Evolutionary conservation across 768 basidiomycete species (phyloP).

Genomic region (Mycena haematopus): DNA sequence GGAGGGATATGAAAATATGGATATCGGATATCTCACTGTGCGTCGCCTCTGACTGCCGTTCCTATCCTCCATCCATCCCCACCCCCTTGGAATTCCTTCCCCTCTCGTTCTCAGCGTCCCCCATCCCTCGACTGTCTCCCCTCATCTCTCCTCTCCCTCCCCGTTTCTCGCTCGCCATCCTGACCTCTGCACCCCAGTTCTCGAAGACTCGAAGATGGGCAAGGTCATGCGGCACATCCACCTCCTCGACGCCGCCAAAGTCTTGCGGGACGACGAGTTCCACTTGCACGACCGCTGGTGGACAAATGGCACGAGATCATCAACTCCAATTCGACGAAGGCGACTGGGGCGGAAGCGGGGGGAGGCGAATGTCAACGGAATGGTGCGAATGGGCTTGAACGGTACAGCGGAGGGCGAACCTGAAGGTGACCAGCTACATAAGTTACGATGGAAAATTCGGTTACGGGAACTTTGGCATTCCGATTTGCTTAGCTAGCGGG

Average conservation of each 20-base stretch:
- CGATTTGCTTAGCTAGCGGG: too few species aligned
- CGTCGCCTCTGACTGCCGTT: constrained; percentile 28
- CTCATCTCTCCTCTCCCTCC: neutral
- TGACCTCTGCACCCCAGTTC: constrained; percentile 48
- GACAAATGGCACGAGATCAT: constrained; percentile 70
- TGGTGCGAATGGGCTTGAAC: constrained; percentile 9
- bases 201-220: constrained; percentile 83
- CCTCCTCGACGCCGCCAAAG: constrained; percentile 54
- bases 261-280: constrained; percentile 70
- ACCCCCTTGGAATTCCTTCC: neutral
- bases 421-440: constrained; percentile 14
- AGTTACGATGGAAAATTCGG: constrained; percentile 8
- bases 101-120: too few species aligned
- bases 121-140: too few species aligned
- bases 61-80: neutral
- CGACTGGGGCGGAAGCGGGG: neutral
- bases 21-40: constrained; percentile 71
- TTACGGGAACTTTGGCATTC: too few species aligned
- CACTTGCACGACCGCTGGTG: constrained; percentile 78
- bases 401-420: constrained; percentile 6
- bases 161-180: too few species aligned
- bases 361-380: constrained; percentile 36
- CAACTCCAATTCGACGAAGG: constrained; percentile 34
- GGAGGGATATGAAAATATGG: constrained; percentile 77
- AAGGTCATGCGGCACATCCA: constrained; percentile 91